Evolutionary conservation across 2,329 filamentous ascomycete species (phyloP), one percentile per base, ranked within the genome.

Genomic region (Didymella keratinophila): DNA sequence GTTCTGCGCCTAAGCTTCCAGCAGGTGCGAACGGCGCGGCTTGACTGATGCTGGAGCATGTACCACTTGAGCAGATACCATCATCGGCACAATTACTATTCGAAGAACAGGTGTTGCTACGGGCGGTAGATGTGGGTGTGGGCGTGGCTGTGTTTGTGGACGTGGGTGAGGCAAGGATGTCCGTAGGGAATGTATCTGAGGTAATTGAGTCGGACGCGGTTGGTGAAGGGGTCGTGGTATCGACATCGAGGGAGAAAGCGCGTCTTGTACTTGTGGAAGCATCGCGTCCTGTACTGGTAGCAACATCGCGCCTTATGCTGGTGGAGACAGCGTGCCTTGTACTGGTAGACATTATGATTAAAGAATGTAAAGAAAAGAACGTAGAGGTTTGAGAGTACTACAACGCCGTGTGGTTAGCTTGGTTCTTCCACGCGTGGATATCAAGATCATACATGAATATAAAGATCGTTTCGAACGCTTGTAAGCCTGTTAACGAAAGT

Each of bases 341-440:
- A 51, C 61, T 56, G 66, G 64, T 67, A 69, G 68, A 69, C 68
- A 71, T 71, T 71, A 71, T 67, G 39, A 70, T 69, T 71, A 68
- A 54, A 55, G 51, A 52, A 55, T 27, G 47, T 36, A 46, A 27
- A 47, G 46, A 32, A 59, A 55, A 42, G 46, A 55, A 51, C 34
- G 56, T 42, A 46, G 28, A 10, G 14, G 50, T 21, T 54, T n/a
- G 44, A 34, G 32, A 12, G 21, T 48, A 34, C 56, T 58, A 25
- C 12, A 34, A 34, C 10, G n/a, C 32, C n/a, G 16, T 2, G 5
- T 18, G 16, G 14, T 58, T 37, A 58, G 56, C 32, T 46, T 14
- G 9, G 2, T 39, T 39, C 18, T n/a, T 27, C 36, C 47, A 41
- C 23, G 25, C 32, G 12, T 27, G 25, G 27, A 23, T 16, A n/a